A percentile compares a stretch with the other conserved stretches of the same genome.
These are phyloP conservation scores for Pseudovirgaria hyperparasitica DNA, from an alignment of 2,329 filamentous ascomycete genomes.

Conservation along the genomic window DNA sequence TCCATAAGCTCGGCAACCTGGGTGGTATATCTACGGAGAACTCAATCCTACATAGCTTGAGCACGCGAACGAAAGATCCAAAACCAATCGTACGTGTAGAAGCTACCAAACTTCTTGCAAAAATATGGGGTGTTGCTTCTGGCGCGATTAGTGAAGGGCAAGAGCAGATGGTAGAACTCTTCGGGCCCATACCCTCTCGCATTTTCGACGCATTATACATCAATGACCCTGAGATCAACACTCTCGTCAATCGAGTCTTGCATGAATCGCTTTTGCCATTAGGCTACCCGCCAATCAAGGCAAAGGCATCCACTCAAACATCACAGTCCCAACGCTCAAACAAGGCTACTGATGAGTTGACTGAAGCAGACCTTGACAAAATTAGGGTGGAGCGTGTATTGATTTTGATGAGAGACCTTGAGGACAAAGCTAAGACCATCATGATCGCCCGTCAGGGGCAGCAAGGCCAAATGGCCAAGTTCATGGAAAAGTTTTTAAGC, in stretches of 20 bases:
- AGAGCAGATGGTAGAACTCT: constrained; percentile 58
- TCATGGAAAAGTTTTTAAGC: constrained; percentile 63
- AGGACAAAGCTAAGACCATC: constrained; percentile 66
- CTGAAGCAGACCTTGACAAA: constrained; percentile 51
- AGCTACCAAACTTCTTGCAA: constrained; percentile 72
- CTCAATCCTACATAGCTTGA: constrained; percentile 69
- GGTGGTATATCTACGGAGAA: constrained; percentile 64
- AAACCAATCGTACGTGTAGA: constrained; percentile 70
- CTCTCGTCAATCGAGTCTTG: constrained; percentile 70
- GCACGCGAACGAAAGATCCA: constrained; percentile 79
- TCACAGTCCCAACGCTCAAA: constrained; percentile 27
- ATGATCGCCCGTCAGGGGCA: constrained; percentile 78
- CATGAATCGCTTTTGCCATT: constrained; percentile 84
- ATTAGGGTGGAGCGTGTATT: constrained; percentile 77
- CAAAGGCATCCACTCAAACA: constrained; percentile 38
- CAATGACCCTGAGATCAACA: constrained; percentile 76
- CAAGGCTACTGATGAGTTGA: constrained; percentile 29
- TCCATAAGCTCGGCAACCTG: constrained; percentile 65
- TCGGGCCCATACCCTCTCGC: constrained; percentile 70
- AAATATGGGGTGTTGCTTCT: constrained; percentile 85
- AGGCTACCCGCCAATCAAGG: constrained; percentile 63
- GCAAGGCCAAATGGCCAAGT: constrained; percentile 61
- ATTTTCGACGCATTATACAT: constrained; percentile 84
- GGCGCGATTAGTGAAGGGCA: constrained; percentile 77
- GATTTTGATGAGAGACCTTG: constrained; percentile 65